Conservation (phyloP, 1,284 basidiomycete species). For the Leccinum variabile region DNA sequence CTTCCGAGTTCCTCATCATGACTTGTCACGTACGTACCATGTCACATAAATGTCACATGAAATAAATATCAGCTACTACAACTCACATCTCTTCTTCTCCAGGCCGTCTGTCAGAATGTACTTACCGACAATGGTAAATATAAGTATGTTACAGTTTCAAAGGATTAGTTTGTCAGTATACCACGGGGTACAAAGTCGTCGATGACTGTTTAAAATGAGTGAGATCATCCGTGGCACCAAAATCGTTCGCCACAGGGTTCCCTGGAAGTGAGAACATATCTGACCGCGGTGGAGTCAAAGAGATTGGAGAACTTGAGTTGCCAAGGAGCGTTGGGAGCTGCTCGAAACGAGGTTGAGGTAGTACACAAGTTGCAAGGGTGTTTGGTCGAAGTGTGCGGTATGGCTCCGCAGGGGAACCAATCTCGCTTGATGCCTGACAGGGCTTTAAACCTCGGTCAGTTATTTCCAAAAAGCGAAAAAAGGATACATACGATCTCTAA, state of each 20-base stretch:
- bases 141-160: neutral
- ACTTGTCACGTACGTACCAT: neutral
- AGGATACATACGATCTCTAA: slow-evolving; percentile 18
- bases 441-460: neutral
- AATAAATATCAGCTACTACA: neutral
- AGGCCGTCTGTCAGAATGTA: no score
- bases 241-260: neutral
- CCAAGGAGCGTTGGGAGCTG: slow-evolving; percentile 5
- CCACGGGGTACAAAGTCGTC: slow-evolving; percentile 2
- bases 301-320: slow-evolving; percentile 5
- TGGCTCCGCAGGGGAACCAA: neutral
- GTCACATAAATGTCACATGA: slow-evolving; percentile 6
- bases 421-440: slow-evolving; percentile 14
- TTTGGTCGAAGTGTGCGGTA: neutral
- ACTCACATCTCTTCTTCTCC: neutral
- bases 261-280: neutral
- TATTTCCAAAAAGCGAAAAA: neutral
- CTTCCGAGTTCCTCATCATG: neutral
- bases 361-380: neutral
- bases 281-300: neutral
- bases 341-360: slow-evolving; percentile 2
- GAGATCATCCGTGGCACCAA: neutral
- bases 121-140: neutral
- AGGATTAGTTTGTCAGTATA: neutral
- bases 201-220: slow-evolving; percentile 6